Evolutionary conservation across 768 basidiomycete species (phyloP), one percentile per base, ranked within the genome.

Genomic region (Termitomyces heimii): DNA sequence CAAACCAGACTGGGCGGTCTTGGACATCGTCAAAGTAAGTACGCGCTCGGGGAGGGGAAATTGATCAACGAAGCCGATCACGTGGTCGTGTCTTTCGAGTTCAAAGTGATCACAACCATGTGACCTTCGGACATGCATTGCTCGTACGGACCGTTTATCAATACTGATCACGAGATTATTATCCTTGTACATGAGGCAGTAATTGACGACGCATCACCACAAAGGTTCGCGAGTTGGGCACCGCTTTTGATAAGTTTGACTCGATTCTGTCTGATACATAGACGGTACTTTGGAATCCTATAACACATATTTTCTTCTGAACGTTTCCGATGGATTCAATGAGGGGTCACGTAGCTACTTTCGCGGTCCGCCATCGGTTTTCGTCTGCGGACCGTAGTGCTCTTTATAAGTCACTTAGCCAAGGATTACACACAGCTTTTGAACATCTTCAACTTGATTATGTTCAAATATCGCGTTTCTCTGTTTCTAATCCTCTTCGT

Each of bases 1-100:
- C 24, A 91, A 77, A 1, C 88, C 89, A 0, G 88, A 90, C 62
- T 74, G 74, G 16, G 77, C 69, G 14, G 73, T 56, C 56, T 73
- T 76, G 28, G 70, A 61, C 62, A 70, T 71, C 12, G 55, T 56
- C 8, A 54, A 45, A 22, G 24, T 18, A 22, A 52, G 26, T 22
- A 10, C 50, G 50, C 37, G 37, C 50, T 35, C 20, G 14, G 37
- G 4, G 8, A 10, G 24, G 16, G 6, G 29, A 12, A n/a, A 39
- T 39, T 8, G 43, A 45, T 44, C n/a, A 18, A 42, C 37, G 22
- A 45, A 47, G 12, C 12, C 20, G 51, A 31, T 47, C 61, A 66
- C 63, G 28, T 65, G 47, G 10, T 26, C 32, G 48, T 24, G 22
- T 14, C 48, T n/a, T n/a, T n/a, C n/a, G n/a, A n/a, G n/a, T n/a